These are phyloP conservation scores for Heterobasidion parviporum DNA, from an alignment of 1,284 basidiomycete genomes.

Conservation along the genomic window DNA sequence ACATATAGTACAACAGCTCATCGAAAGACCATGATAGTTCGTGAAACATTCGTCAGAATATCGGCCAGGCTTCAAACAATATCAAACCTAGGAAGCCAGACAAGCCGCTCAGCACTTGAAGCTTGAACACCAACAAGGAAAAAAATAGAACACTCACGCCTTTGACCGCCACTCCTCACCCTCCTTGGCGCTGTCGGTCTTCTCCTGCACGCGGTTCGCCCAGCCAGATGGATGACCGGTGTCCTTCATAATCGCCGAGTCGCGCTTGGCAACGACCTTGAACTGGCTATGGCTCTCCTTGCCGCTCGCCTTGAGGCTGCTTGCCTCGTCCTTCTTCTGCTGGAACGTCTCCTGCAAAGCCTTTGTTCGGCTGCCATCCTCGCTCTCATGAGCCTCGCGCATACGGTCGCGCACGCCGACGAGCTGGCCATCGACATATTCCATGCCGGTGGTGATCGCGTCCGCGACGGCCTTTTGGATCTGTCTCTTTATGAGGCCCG, in stretches of 20 bases:
- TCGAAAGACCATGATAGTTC: no score
- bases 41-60: no score
- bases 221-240: constrained; percentile 65
- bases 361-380: constrained; percentile 43
- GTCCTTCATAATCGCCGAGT: constrained; percentile 50
- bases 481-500: constrained; percentile 83
- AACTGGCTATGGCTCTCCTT: constrained; percentile 61
- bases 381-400: constrained; percentile 55
- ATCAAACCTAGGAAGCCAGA: background rate
- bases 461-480: constrained; percentile 79
- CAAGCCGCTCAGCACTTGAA: background rate
- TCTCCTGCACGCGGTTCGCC: constrained; percentile 15
- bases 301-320: constrained; percentile 31
- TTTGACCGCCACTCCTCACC: constrained; percentile 24
- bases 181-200: background rate
- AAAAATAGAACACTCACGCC: constrained; percentile 18
- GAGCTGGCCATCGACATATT: constrained; percentile 83
- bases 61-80: background rate
- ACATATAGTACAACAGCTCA: no score
- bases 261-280: constrained; percentile 63
- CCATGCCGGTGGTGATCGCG: constrained; percentile 74
- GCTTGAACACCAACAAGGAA: background rate
- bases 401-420: constrained; percentile 72
- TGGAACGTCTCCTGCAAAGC: constrained; percentile 68
- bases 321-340: constrained; percentile 44